phyloP scores from a whole-genome alignment of 495 filamentous ascomycete genomes.

The Pseudoneurospora amorphoporcata region DNA sequence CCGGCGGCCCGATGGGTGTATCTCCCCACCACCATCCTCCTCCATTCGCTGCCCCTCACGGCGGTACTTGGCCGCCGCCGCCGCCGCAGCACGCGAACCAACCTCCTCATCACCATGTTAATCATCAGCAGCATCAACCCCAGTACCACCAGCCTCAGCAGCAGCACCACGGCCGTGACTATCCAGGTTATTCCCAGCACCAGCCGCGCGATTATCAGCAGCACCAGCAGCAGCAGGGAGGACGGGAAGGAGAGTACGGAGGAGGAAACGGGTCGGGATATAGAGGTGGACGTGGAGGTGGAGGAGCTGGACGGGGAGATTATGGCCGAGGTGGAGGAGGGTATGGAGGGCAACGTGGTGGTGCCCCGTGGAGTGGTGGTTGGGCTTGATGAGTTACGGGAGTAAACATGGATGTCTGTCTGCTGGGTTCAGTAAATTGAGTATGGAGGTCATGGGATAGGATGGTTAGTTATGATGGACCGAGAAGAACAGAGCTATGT shows the following conservation, averaged over 20 bases:
- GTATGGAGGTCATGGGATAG: neutral
- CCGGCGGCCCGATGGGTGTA: neutral
- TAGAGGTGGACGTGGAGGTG: neutral
- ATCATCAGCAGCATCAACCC: neutral
- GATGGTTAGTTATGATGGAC: neutral
- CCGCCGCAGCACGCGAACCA: neutral
- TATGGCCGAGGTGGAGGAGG: neutral
- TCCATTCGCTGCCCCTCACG: neutral
- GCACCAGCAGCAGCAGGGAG: neutral
- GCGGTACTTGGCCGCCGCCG: neutral
- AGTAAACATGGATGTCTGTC: neutral
- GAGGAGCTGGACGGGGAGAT: neutral
- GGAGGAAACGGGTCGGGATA: neutral
- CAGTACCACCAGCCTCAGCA: neutral
- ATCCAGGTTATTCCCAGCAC: neutral
- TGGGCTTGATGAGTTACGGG: neutral
- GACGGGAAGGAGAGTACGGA: neutral
- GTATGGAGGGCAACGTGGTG: neutral
- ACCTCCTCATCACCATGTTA: neutral
- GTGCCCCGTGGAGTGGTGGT: neutral
- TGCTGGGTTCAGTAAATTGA: neutral
- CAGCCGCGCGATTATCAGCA: neutral
- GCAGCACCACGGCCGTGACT: neutral
- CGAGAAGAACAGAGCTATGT: too few relatives aligned
- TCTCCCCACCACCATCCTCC: neutral